phyloP scores from a whole-genome alignment of 768 basidiomycete genomes.

The Dentipellis fragilis region DNA sequence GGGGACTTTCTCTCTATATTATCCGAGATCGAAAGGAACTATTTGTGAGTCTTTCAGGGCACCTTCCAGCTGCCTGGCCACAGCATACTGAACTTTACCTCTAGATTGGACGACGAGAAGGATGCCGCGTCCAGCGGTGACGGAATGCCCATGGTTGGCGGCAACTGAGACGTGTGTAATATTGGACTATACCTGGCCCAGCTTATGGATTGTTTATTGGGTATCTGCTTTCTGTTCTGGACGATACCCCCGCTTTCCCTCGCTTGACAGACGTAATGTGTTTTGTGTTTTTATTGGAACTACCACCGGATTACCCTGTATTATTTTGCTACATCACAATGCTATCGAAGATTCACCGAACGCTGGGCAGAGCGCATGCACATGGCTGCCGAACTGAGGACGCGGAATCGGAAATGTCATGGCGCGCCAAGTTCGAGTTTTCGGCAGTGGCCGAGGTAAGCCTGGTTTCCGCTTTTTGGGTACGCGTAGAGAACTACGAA shows the following conservation, averaged over 20 bases:
- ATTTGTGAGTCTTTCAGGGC: constrained; percentile 43
- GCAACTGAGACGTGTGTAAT: constrained; percentile 9
- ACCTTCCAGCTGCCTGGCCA: constrained; percentile 1
- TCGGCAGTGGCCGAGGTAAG: background rate
- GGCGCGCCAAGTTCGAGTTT: no score
- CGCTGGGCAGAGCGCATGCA: no score
- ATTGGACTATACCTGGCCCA: background rate
- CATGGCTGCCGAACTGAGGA: no score
- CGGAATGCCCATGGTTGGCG: constrained; percentile 32
- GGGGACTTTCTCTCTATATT: constrained; percentile 91
- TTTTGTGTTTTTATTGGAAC: constrained; percentile 1
- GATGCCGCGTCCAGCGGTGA: constrained; percentile 53
- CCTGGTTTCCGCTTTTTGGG: background rate
- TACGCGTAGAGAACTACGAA: background rate
- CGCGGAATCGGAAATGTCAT: background rate
- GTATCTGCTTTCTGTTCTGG: constrained; percentile 2
- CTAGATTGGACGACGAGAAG: constrained; percentile 59
- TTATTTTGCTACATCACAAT: constrained; percentile 1
- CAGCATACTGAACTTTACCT: background rate
- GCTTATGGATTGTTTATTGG: constrained; percentile 6
- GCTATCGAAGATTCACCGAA: constrained; percentile 1
- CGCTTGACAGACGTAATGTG: background rate
- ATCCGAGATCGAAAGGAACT: constrained; percentile 87
- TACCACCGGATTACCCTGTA: constrained; percentile 2
- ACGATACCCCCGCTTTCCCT: constrained; percentile 5